Evolutionary conservation across 2,329 filamentous ascomycete genomes (phyloP).

Genomic region (Stachybotrys chartarum): DNA sequence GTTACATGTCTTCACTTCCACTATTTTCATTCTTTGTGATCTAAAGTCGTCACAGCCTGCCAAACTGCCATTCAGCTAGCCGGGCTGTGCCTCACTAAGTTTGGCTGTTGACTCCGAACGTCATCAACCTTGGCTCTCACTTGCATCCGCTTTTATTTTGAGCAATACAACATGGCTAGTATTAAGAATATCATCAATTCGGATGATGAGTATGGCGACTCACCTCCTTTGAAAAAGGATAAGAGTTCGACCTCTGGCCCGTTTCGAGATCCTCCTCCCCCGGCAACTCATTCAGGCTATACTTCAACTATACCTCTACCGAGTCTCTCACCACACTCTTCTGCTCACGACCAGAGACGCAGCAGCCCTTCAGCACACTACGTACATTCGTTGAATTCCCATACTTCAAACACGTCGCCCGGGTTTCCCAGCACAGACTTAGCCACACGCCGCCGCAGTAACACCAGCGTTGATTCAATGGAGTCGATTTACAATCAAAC

Average conservation of each 20-base stretch:
- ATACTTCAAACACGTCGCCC: slow-evolving; percentile 1
- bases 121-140: slow-evolving; percentile 21
- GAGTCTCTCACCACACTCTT: slow-evolving; percentile 17
- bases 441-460: slow-evolving; percentile 31
- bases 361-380: slow-evolving; percentile 24
- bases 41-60: slow-evolving; percentile 19
- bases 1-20: slow-evolving; percentile 18
- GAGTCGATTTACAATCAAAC: slow-evolving; percentile 27
- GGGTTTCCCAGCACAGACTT: slow-evolving; percentile 14
- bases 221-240: slow-evolving; percentile 38
- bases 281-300: slow-evolving; percentile 30
- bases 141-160: slow-evolving; percentile 29
- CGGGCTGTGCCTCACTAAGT: slow-evolving; percentile 41
- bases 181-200: slow-evolving; percentile 51
- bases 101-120: slow-evolving; percentile 23
- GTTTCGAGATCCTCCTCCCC: slow-evolving; percentile 18
- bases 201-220: slow-evolving; percentile 39
- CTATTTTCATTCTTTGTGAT: slow-evolving; percentile 20
- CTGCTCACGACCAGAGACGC: slow-evolving; percentile 26
- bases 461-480: slow-evolving; percentile 42
- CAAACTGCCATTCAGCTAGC: slow-evolving; percentile 22
- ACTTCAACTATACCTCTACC: slow-evolving; percentile 25
- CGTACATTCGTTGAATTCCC: slow-evolving; percentile 13
- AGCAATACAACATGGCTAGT: slow-evolving; percentile 42
- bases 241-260: slow-evolving; percentile 29